Evolutionary conservation across 805 yeast genomes (phyloP).

Genomic region (Zygosaccharomyces lentus): DNA sequence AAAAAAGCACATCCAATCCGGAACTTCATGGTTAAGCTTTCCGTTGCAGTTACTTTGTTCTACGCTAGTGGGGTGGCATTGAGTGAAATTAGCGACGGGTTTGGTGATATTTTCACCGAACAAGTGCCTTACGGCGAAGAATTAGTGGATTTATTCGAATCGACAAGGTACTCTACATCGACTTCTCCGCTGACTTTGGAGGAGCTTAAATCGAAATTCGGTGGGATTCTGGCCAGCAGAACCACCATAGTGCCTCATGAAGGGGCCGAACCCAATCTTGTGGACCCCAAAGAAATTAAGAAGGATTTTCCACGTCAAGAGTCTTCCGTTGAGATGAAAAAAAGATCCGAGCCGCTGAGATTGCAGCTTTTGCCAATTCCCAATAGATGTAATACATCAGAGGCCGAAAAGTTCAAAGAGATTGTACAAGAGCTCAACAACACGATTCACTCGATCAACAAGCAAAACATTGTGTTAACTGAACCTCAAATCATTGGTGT

Average conservation of each 20-base stretch:
- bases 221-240: constrained; percentile 22
- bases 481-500: constrained; percentile 18
- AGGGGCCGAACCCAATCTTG: constrained; percentile 11
- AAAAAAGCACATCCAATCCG: constrained; percentile 27
- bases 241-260: constrained; percentile 19
- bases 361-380: constrained; percentile 9
- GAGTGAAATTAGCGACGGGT: constrained; percentile 49
- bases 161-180: constrained; percentile 22
- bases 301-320: neutral
- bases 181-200: constrained; percentile 22
- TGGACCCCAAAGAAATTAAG: constrained; percentile 5
- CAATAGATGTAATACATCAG: neutral
- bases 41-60: constrained; percentile 35
- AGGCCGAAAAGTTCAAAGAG: constrained; percentile 13
- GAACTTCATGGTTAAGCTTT: constrained; percentile 31
- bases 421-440: constrained; percentile 33
- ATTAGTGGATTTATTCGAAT: constrained; percentile 48
- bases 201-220: constrained; percentile 23
- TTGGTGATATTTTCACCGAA: constrained; percentile 59
- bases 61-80: constrained; percentile 60
- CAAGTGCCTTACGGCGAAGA: constrained; percentile 61
- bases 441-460: constrained; percentile 36
- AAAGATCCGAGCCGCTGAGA: neutral
- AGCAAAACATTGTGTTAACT: constrained; percentile 30
- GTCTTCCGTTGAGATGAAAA: constrained; percentile 2